These are phyloP conservation scores for Fraxinus pennsylvanica DNA, from an alignment of 257 asterid species.

Conservation along the genomic window DNA sequence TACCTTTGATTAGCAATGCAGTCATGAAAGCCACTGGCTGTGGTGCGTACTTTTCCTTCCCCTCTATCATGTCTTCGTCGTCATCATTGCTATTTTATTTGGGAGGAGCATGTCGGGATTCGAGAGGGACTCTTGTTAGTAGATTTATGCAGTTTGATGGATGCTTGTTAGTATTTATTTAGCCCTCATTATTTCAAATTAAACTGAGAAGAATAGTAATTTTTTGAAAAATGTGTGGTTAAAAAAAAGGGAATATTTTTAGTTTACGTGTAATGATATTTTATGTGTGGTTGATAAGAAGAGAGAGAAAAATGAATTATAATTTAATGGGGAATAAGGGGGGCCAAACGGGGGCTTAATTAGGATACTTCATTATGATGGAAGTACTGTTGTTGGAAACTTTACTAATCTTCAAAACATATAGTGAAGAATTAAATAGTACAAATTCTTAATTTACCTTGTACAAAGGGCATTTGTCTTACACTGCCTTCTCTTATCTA, in stretches of 20 bases:
- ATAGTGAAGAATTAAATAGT: neutral
- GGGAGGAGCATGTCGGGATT: neutral
- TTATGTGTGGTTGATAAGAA: no score
- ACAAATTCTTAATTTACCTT: neutral
- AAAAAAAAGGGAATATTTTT: no score
- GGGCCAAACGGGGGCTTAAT: no score
- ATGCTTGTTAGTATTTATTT: neutral
- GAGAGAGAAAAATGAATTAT: no score
- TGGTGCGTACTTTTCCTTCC: slow-evolving; percentile 49
- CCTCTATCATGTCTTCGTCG: neutral
- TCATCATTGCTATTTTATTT: neutral
- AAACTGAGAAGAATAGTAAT: no score
- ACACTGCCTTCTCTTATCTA: neutral
- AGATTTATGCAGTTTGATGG: neutral
- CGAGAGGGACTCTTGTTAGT: neutral
- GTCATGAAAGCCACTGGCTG: slow-evolving; percentile 90
- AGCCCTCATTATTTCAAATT: no score
- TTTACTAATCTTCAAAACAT: neutral
- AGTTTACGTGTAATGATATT: no score
- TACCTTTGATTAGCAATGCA: slow-evolving; percentile 86
- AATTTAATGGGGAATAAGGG: no score
- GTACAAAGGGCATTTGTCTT: neutral
- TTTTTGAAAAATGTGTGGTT: no score
- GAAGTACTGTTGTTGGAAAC: neutral
- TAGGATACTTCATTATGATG: slow-evolving; percentile 1